These are phyloP conservation scores for Saksenaea vasiformis DNA, from an alignment of 371 early-diverging fungal species.

Conservation along the genomic window DNA sequence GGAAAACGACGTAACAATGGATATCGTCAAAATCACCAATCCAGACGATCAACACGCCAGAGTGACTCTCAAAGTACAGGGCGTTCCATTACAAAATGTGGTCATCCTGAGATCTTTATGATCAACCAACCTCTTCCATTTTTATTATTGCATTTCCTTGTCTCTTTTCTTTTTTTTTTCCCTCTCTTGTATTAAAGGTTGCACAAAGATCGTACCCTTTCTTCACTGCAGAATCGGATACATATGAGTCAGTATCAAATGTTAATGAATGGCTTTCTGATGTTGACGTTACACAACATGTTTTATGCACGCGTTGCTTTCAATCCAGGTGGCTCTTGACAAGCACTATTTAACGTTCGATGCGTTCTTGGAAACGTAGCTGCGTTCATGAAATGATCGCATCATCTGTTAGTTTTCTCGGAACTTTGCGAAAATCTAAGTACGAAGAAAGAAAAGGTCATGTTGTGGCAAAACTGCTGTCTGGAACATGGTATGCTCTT, in stretches of 20 bases:
- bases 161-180: not conserved
- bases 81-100: not conserved
- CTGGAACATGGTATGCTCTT: too few species aligned
- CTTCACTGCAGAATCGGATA: too few species aligned
- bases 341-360: not conserved
- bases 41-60: not conserved
- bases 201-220: too few species aligned
- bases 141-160: too few species aligned
- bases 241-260: too few species aligned
- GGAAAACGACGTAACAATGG: not conserved
- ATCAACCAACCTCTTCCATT: too few species aligned
- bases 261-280: too few species aligned
- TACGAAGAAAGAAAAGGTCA: too few species aligned
- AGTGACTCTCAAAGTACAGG: constrained; percentile 7
- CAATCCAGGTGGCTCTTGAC: not conserved
- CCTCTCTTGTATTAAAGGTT: not conserved
- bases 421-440: too few species aligned
- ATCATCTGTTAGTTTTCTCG: too few species aligned
- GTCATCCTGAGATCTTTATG: constrained; percentile 3
- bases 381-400: not conserved
- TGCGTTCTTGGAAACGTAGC: too few species aligned
- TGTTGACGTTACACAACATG: not conserved
- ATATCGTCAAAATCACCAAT: not conserved
- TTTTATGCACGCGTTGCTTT: not conserved
- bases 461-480: too few species aligned